Evolutionary conservation across 169 alveolate genomes (phyloP).

Genomic region (Plasmodium berghei): DNA sequence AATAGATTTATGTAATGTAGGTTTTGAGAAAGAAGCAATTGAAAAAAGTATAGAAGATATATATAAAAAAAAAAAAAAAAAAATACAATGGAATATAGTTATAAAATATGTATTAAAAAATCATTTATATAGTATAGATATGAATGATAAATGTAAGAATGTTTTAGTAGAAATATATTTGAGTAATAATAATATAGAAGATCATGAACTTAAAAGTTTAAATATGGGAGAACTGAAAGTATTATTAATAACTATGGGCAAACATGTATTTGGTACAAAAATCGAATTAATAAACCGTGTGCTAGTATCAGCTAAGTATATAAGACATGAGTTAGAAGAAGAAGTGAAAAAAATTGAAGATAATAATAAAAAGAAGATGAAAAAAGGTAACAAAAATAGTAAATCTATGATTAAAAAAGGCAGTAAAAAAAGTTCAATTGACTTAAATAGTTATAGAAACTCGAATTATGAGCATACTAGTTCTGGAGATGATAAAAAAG

Average conservation of each 20-base stretch:
- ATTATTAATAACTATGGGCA: constrained; percentile 63
- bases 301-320: constrained; percentile 63
- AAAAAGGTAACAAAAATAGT: background rate
- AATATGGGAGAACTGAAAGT: constrained; percentile 74
- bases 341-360: background rate
- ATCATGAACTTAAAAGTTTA: constrained; percentile 23
- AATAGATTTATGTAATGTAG: constrained; percentile 60
- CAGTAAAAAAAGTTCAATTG: too few species aligned
- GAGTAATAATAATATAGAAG: constrained; percentile 10
- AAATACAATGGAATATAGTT: constrained; percentile 43
- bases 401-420: too few species aligned
- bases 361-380: background rate
- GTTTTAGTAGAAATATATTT: constrained; percentile 38
- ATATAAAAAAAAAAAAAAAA: constrained; percentile 15
- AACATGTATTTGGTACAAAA: constrained; percentile 73
- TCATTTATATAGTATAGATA: constrained; percentile 35
- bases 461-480: too few species aligned
- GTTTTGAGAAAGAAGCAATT: constrained; percentile 62
- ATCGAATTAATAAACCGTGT: constrained; percentile 53
- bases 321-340: constrained; percentile 35
- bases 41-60: constrained; percentile 18
- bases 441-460: too few species aligned
- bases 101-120: constrained; percentile 25
- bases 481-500: too few species aligned
- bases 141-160: constrained; percentile 50